A percentile compares a stretch with the other conserved stretches of the same genome.
Evolutionary conservation across 345 rosid genomes (phyloP).

Genomic region (Lumnitzera racemosa): DNA sequence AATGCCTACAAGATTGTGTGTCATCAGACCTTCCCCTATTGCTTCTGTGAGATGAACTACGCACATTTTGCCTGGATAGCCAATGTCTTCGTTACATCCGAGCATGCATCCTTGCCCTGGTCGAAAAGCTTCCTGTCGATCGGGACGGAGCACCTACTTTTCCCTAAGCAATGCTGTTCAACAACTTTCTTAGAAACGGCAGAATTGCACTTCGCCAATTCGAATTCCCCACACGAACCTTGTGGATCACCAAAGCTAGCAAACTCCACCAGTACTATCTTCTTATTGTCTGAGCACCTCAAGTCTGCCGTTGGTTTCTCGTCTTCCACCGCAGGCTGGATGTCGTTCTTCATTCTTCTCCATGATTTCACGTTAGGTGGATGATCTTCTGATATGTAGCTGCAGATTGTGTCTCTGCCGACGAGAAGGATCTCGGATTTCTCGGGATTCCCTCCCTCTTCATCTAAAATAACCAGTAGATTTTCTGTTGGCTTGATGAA

Average conservation of each 20-base stretch:
- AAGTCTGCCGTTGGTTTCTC: constrained; percentile 42
- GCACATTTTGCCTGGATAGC: constrained; percentile 70
- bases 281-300: constrained; percentile 38
- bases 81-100: constrained; percentile 34
- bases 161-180: constrained; percentile 65
- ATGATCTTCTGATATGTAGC: constrained; percentile 42
- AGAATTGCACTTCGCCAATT: constrained; percentile 49
- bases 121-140: constrained; percentile 28
- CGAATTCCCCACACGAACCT: constrained; percentile 58
- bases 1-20: background rate
- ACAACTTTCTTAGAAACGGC: constrained; percentile 47
- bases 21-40: background rate
- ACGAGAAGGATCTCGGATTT: constrained; percentile 39
- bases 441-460: constrained; percentile 51
- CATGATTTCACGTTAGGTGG: constrained; percentile 57
- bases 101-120: constrained; percentile 35
- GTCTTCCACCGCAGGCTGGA: constrained; percentile 28
- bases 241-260: constrained; percentile 76
- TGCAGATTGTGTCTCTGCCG: constrained; percentile 74
- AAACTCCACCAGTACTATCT: constrained; percentile 54
- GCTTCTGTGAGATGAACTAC: background rate
- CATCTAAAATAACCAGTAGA: constrained; percentile 64
- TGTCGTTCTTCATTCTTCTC: constrained; percentile 26
- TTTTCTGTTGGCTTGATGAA: constrained; percentile 58
- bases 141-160: constrained; percentile 43